These are phyloP conservation scores for Boletus tylopilopsis DNA, from an alignment of 768 basidiomycete genomes.

Conservation along the genomic window DNA sequence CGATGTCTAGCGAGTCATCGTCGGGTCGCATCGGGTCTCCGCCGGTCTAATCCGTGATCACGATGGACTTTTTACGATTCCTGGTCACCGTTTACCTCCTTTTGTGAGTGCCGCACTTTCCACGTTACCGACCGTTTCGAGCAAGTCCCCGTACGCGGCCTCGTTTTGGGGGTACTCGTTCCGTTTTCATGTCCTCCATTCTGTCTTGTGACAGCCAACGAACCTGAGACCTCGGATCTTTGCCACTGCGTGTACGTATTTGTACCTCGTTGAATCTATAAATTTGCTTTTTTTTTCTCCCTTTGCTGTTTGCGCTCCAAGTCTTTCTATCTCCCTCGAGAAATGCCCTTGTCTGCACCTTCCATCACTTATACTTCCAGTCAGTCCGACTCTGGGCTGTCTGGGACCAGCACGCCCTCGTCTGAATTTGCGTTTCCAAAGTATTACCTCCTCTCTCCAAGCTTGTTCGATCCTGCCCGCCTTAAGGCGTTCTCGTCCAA, in stretches of 20 bases:
- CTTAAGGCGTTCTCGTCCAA: slow-evolving; percentile 17
- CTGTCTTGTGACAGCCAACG: slow-evolving; percentile 1
- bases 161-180: slow-evolving; percentile 6
- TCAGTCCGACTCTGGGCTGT: slow-evolving; percentile 14
- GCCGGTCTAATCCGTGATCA: slow-evolving; percentile 10
- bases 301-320: slow-evolving; percentile 1
- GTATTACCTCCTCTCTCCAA: slow-evolving; percentile 24
- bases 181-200: not conserved
- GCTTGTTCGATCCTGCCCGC: slow-evolving; percentile 6
- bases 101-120: slow-evolving; percentile 11
- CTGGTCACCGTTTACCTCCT: not conserved
- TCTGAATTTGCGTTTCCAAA: slow-evolving; percentile 22
- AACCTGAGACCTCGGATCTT: not conserved
- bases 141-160: not conserved
- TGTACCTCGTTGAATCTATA: slow-evolving; percentile 24
- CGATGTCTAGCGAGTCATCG: not conserved
- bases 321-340: not conserved
- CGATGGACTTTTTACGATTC: not conserved
- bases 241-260: slow-evolving; percentile 17
- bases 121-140: not conserved
- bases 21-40: not conserved
- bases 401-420: slow-evolving; percentile 21
- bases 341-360: slow-evolving; percentile 13
- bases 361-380: slow-evolving; percentile 13
- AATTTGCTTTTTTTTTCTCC: slow-evolving; percentile 21